These are phyloP conservation scores for Cyanodermella asteris DNA, from an alignment of 2,329 filamentous ascomycete genomes.

Conservation along the genomic window DNA sequence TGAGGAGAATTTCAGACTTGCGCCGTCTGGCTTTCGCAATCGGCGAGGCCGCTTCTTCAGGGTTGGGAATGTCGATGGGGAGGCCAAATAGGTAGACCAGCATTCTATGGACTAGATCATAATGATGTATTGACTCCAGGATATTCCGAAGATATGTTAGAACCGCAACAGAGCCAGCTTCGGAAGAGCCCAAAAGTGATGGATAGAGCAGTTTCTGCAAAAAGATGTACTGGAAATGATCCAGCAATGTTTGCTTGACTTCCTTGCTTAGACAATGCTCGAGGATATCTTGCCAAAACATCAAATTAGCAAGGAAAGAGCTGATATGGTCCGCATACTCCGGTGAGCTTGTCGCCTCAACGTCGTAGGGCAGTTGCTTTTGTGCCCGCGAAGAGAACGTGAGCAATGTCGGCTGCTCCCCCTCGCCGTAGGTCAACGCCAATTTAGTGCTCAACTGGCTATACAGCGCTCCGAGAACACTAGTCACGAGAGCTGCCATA, in stretches of 20 bases:
- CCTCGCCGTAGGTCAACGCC: constrained; percentile 53
- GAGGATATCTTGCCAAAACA: constrained; percentile 96
- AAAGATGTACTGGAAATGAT: constrained; percentile 95
- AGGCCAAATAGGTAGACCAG: constrained; percentile 68
- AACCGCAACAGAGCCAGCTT: constrained; percentile 88
- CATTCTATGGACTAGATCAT: constrained; percentile 83
- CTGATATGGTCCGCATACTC: constrained; percentile 72
- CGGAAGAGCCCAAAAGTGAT: constrained; percentile 85
- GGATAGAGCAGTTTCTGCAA: constrained; percentile 90
- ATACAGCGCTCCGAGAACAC: constrained; percentile 62
- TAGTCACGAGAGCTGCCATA: constrained; percentile 90
- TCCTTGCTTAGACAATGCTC: constrained; percentile 86
- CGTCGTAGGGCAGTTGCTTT: constrained; percentile 43
- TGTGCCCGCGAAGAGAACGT: constrained; percentile 76
- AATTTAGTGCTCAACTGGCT: constrained; percentile 46
- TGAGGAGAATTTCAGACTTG: constrained; percentile 73
- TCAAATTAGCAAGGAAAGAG: constrained; percentile 80
- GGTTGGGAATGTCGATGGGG: constrained; percentile 1
- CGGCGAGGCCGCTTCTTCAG: constrained; percentile 21
- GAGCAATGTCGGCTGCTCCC: constrained; percentile 61
- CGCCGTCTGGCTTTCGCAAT: constrained; percentile 54
- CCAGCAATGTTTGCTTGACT: constrained; percentile 76
- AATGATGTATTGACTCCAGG: constrained; percentile 74
- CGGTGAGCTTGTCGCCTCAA: constrained; percentile 50
- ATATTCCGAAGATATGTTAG: constrained; percentile 82